Percentiles rank a stretch among this genome's conserved stretches.
Conservation (phyloP, 1,139 yeast genomes). For the Sugiyamaella pinicola region DNA sequence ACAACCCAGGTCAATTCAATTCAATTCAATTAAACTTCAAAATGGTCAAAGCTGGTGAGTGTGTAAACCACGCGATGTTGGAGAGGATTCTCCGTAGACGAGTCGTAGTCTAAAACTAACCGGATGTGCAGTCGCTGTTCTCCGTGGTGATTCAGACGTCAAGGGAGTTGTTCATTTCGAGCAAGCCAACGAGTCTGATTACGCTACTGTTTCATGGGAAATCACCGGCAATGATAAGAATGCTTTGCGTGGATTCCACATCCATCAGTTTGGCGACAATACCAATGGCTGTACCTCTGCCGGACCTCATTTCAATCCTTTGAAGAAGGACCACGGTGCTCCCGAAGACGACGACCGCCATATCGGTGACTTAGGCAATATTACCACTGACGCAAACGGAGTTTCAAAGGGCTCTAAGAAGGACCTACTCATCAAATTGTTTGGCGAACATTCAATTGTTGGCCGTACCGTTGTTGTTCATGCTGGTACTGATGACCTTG, state of each 20-base stretch:
- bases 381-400: slow-evolving; percentile 82
- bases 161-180: slow-evolving; percentile 84
- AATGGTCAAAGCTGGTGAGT: slow-evolving; percentile 43
- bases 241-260: slow-evolving; percentile 94
- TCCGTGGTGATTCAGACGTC: slow-evolving; percentile 92
- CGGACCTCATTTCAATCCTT: slow-evolving; percentile 98
- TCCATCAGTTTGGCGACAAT: slow-evolving; percentile 97
- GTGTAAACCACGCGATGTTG: too few species aligned
- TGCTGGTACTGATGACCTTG: slow-evolving; percentile 93
- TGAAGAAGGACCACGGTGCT: slow-evolving; percentile 87
- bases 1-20: neutral
- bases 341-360: slow-evolving; percentile 90
- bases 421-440: slow-evolving; percentile 73
- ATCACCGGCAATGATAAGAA: slow-evolving; percentile 84
- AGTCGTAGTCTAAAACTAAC: slow-evolving; percentile 14
- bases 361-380: slow-evolving; percentile 97
- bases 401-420: slow-evolving; percentile 85
- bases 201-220: slow-evolving; percentile 85
- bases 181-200: slow-evolving; percentile 74
- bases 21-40: slow-evolving; percentile 20
- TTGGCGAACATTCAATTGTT: slow-evolving; percentile 82
- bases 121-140: slow-evolving; percentile 69
- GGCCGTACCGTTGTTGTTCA: slow-evolving; percentile 98
- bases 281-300: slow-evolving; percentile 99
- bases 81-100: too few species aligned